Base-by-base conservation (phyloP, 1,139 yeast species). In the Taphrina flavorubra region DNA sequence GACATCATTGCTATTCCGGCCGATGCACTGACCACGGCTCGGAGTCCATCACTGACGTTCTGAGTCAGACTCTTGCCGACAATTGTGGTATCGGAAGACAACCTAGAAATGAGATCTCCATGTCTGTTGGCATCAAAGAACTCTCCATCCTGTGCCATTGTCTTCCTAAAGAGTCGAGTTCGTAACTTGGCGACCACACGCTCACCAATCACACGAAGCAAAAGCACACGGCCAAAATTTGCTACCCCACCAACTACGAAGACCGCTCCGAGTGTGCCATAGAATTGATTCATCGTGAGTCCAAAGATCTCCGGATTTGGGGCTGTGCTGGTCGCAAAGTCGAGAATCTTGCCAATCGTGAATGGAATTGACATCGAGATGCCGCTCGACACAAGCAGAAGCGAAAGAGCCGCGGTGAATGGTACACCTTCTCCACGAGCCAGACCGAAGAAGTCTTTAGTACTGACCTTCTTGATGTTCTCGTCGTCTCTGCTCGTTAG, bases 51-150 rank as follows among this genome's bases (percentile, higher is more conserved):
- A 59, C 96, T 89, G 53, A 94, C 85, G 76, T 92, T 92, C 71
- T 90, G 95, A 56, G 97, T 91, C 73, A 94, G 84, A 0, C 97
- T 87, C 73, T 90, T 85, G 8, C 97, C 86, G 16, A 94, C 97
- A 57, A 94, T 88, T 75, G 89, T 92, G 0, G 97, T 92, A 77
- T 94, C 99, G 56, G 90, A 87, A 34, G 96, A 87, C 51, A 94
- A 80, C 71, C 98, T 81, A 6, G 97, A 90, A 62, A 94, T 91
- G 76, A 94, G 82, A 77, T 94, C 99, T 55, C 98, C 99, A 0
- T 92, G 96, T 75, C 94, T 88, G 71, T 95, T 92, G 20, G 89
- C 87, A 76, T 94, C 98, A 76, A 90, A 94, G 76, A 94, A 94
- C 77, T 90, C 94, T 69, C 96, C 89, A 78, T 94, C 98, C 76